Evolutionary conservation across 202 grass and related monocot species (phyloP).

Genomic region (Zizania palustris): DNA sequence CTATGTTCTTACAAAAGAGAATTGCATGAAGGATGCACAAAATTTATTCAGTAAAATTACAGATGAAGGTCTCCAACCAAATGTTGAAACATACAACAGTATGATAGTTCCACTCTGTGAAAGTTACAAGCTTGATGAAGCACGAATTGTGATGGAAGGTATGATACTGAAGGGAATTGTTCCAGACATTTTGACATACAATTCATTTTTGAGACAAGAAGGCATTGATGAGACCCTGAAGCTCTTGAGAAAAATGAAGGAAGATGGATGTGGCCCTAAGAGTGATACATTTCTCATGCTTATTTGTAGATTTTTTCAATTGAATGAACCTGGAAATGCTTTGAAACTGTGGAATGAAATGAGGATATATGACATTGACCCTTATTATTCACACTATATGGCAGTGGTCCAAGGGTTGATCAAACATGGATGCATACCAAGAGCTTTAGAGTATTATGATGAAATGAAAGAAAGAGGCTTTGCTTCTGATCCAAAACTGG

Average conservation of each 20-base stretch:
- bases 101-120: slow-evolving; percentile 84
- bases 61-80: slow-evolving; percentile 62
- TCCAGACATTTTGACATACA: slow-evolving; percentile 63
- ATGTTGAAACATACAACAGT: slow-evolving; percentile 80
- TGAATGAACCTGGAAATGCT: slow-evolving; percentile 64
- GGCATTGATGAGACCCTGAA: slow-evolving; percentile 57
- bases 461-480: slow-evolving; percentile 85
- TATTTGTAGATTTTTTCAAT: slow-evolving; percentile 68
- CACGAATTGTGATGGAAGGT: slow-evolving; percentile 55
- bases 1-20: slow-evolving; percentile 82
- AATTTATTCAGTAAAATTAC: slow-evolving; percentile 80
- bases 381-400: slow-evolving; percentile 73
- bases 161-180: slow-evolving; percentile 65
- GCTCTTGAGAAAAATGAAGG: slow-evolving; percentile 74
- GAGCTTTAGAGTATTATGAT: slow-evolving; percentile 84
- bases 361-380: slow-evolving; percentile 65
- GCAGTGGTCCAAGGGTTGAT: slow-evolving; percentile 69
- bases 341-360: slow-evolving; percentile 83
- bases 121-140: slow-evolving; percentile 72
- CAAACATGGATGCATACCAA: slow-evolving; percentile 67
- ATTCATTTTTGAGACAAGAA: slow-evolving; percentile 72
- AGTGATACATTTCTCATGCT: slow-evolving; percentile 73
- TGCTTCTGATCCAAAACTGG: slow-evolving; percentile 66
- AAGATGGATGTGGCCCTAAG: slow-evolving; percentile 60
- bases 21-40: slow-evolving; percentile 81